Evolutionary conservation across 1,139 yeast genomes (phyloP).

Genomic region (Geotrichum carabidarum): DNA sequence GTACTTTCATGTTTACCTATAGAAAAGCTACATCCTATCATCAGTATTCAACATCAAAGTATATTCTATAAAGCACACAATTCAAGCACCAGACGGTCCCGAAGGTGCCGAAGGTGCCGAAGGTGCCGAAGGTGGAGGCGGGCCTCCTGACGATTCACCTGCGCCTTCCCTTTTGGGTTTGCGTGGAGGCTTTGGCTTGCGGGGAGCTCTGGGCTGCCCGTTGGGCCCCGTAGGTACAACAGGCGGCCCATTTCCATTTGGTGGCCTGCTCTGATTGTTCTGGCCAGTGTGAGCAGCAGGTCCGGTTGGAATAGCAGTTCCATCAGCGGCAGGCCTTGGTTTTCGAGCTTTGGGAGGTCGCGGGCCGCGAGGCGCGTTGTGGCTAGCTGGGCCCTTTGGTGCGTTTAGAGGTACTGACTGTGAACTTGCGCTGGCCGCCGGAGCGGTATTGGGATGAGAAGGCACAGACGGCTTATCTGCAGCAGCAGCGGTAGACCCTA

Average conservation of each 20-base stretch:
- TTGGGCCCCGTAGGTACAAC: not conserved
- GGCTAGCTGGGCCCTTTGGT: not conserved
- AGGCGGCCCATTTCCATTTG: not conserved
- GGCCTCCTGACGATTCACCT: not conserved
- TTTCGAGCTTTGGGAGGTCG: not conserved
- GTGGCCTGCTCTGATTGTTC: not conserved
- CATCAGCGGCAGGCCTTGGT: not conserved
- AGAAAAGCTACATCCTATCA: too few relatives aligned
- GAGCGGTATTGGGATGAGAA: too few relatives aligned
- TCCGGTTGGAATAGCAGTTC: too few relatives aligned
- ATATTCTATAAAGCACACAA: not conserved
- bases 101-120: not conserved
- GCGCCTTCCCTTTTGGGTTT: not conserved
- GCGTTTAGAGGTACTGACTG: not conserved
- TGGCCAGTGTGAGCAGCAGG: too few relatives aligned
- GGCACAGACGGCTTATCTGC: not conserved
- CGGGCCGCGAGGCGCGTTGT: not conserved
- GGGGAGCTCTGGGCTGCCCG: not conserved
- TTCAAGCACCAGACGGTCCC: too few relatives aligned
- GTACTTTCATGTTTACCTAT: too few relatives aligned
- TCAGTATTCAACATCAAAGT: too few relatives aligned
- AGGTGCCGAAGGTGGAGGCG: not conserved
- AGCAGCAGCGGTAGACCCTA: not conserved
- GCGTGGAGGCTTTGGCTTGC: constrained; percentile 1
- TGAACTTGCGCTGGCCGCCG: too few relatives aligned